phyloP scores from a whole-genome alignment of 495 filamentous ascomycete species.

The Jackrogersella multiformis region DNA sequence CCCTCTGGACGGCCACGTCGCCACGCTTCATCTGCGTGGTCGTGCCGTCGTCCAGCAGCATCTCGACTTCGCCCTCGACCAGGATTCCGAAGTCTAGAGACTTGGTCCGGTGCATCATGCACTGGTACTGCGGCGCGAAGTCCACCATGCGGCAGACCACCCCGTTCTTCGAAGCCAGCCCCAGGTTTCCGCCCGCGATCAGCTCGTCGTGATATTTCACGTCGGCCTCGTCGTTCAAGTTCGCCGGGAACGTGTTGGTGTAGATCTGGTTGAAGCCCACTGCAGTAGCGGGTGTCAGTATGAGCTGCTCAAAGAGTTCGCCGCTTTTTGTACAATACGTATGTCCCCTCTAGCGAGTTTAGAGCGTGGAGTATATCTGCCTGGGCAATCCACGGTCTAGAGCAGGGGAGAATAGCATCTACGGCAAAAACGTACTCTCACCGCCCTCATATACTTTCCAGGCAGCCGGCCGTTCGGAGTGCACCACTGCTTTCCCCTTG shows the following conservation, averaged over 20 bases:
- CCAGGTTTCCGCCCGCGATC: slow-evolving; percentile 50
- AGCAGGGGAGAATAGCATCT: background rate
- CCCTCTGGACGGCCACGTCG: slow-evolving; percentile 71
- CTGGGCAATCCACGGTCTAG: background rate
- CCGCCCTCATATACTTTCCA: slow-evolving; percentile 39
- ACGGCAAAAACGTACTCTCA: slow-evolving; percentile 14
- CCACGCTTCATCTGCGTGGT: slow-evolving; percentile 64
- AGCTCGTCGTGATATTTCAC: slow-evolving; percentile 51
- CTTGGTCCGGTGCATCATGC: slow-evolving; percentile 75
- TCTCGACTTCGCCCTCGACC: slow-evolving; percentile 75
- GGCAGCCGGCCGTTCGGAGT: slow-evolving; percentile 39
- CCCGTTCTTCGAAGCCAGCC: slow-evolving; percentile 59
- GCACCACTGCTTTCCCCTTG: slow-evolving; percentile 51
- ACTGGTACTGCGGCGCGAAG: slow-evolving; percentile 62
- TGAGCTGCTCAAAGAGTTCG: background rate
- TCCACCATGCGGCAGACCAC: slow-evolving; percentile 70
- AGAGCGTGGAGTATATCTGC: background rate
- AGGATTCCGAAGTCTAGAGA: slow-evolving; percentile 80
- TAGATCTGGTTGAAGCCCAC: slow-evolving; percentile 48
- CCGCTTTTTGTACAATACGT: background rate
- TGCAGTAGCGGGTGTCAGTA: background rate
- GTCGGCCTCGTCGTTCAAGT: slow-evolving; percentile 63
- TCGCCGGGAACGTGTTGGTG: slow-evolving; percentile 66
- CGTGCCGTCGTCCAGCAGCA: slow-evolving; percentile 69
- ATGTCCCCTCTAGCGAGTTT: background rate